Conservation (phyloP, 2,329 filamentous ascomycete genomes). For the Incumbomyces delicatus region DNA sequence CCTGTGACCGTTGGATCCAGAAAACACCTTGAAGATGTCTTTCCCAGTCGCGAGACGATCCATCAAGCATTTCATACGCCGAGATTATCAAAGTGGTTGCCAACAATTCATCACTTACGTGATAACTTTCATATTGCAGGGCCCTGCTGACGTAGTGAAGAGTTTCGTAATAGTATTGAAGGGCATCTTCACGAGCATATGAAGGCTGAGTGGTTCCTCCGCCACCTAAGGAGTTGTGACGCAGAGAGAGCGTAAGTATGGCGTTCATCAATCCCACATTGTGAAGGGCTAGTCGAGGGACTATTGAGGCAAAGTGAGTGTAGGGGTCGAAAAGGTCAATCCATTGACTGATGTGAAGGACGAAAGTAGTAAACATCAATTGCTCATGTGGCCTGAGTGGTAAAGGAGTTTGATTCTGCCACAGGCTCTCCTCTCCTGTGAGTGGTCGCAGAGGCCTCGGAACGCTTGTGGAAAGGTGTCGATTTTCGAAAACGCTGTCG, state of each 20-base stretch:
- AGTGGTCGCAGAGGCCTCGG: too few species aligned
- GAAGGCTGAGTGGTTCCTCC: conserved; percentile 7
- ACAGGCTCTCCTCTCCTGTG: neutral
- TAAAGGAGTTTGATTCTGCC: neutral
- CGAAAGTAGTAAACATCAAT: conserved; percentile 5
- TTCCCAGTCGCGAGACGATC: conserved; percentile 24
- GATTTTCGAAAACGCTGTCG: too few species aligned
- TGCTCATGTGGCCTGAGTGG: conserved; percentile 3
- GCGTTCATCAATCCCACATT: conserved; percentile 24
- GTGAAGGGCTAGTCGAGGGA: conserved; percentile 24
- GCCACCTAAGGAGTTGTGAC: conserved; percentile 19
- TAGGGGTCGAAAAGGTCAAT: conserved; percentile 34
- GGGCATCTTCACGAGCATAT: conserved; percentile 11
- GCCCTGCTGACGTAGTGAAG: conserved; percentile 24
- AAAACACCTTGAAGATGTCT: conserved; percentile 24
- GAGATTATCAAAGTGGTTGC: conserved; percentile 23
- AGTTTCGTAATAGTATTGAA: conserved; percentile 24
- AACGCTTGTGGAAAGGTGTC: too few species aligned
- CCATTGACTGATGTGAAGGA: conserved; percentile 7
- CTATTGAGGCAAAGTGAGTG: conserved; percentile 29
- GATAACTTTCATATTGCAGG: conserved; percentile 21
- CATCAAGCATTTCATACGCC: conserved; percentile 25
- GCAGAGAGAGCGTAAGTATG: conserved; percentile 22
- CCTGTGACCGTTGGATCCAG: conserved; percentile 23
- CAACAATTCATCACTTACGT: conserved; percentile 23